Percentiles rank a stretch among this genome's conserved stretches.
These are phyloP conservation scores for Microdochium paspali DNA, from an alignment of 2,329 filamentous ascomycete species.

Conservation along the genomic window DNA sequence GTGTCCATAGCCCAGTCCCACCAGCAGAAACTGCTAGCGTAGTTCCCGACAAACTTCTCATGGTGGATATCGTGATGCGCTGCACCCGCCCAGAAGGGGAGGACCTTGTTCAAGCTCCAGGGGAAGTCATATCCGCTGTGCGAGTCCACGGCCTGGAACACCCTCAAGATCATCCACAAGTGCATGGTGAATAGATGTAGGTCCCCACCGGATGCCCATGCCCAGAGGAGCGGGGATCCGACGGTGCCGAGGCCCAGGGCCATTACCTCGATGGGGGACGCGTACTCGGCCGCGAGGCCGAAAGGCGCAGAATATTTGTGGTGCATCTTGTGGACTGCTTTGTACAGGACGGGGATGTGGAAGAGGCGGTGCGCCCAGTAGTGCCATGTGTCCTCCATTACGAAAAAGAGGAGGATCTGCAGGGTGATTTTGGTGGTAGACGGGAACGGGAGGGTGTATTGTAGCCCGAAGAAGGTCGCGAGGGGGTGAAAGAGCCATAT, in stretches of 20 bases:
- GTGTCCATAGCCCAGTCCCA: constrained; percentile 95
- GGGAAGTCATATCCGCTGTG: constrained; percentile 98
- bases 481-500: constrained; percentile 99
- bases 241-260: constrained; percentile 83
- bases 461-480: constrained; percentile 84
- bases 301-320: constrained; percentile 99
- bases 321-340: constrained; percentile 96
- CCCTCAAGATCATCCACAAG: constrained; percentile 81
- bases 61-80: constrained; percentile 96
- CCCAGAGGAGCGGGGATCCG: constrained; percentile 73
- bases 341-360: constrained; percentile 94
- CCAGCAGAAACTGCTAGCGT: constrained; percentile 96
- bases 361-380: constrained; percentile 92
- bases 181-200: constrained; percentile 98
- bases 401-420: constrained; percentile 90
- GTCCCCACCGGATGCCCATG: constrained; percentile 64
- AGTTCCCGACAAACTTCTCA: constrained; percentile 98
- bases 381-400: constrained; percentile 95
- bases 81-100: constrained; percentile 96
- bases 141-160: constrained; percentile 96
- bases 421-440: constrained; percentile 74
- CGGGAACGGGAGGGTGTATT: constrained; percentile 84
- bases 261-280: constrained; percentile 95
- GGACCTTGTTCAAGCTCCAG: constrained; percentile 89
- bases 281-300: constrained; percentile 92